Evolutionary conservation across 352 stramenopile genomes (phyloP).

Genomic region (Sclerospora graminicola): DNA sequence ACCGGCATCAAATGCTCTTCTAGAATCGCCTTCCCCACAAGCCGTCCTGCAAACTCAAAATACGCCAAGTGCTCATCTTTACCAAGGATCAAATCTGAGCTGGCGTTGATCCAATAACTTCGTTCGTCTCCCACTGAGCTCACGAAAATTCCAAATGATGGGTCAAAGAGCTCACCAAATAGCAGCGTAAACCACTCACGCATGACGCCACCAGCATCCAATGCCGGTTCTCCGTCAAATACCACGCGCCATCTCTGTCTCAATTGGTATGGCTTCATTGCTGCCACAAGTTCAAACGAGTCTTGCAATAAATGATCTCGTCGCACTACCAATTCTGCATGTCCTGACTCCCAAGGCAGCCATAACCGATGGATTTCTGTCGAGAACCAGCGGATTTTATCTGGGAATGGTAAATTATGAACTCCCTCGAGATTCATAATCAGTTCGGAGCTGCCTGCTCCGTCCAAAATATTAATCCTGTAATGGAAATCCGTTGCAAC

Average conservation of each 20-base stretch:
- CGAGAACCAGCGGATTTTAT: slow-evolving; percentile 77
- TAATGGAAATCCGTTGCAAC: slow-evolving; percentile 79
- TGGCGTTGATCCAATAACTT: slow-evolving; percentile 83
- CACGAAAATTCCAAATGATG: slow-evolving; percentile 64
- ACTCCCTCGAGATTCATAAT: slow-evolving; percentile 81
- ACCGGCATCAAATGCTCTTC: slow-evolving; percentile 76
- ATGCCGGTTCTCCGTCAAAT: slow-evolving; percentile 74
- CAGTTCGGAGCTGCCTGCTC: slow-evolving; percentile 51
- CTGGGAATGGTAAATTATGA: slow-evolving; percentile 63
- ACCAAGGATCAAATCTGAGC: slow-evolving; percentile 32
- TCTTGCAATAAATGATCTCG: slow-evolving; percentile 79
- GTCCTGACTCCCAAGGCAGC: slow-evolving; percentile 76
- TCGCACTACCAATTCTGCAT: slow-evolving; percentile 68
- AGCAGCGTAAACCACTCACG: slow-evolving; percentile 86
- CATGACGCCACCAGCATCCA: slow-evolving; percentile 85
- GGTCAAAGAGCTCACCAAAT: slow-evolving; percentile 76
- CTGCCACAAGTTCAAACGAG: slow-evolving; percentile 68
- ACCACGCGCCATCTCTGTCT: slow-evolving; percentile 75
- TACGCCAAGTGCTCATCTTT: slow-evolving; percentile 60
- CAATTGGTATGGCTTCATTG: slow-evolving; percentile 77
- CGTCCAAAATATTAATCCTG: slow-evolving; percentile 71
- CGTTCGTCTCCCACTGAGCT: slow-evolving; percentile 58
- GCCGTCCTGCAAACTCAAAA: slow-evolving; percentile 63
- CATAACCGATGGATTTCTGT: slow-evolving; percentile 74
- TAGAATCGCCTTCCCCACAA: slow-evolving; percentile 84